Evolutionary conservation across 2,329 filamentous ascomycete genomes (phyloP).

Genomic region (Parastagonospora nodorum): DNA sequence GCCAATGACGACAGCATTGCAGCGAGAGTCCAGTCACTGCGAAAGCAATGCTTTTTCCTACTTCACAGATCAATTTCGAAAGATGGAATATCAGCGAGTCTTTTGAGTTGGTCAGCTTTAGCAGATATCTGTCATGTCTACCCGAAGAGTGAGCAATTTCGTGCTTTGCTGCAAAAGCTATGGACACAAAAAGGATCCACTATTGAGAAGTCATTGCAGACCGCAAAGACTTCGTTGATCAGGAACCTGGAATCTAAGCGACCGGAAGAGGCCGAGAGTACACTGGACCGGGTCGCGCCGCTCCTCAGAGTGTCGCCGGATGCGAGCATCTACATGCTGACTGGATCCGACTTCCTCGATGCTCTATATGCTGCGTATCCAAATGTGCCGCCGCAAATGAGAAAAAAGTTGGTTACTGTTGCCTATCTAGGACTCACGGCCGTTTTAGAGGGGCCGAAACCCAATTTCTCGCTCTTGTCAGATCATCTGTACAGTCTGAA

Average conservation of each 20-base stretch:
- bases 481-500: constrained; percentile 86
- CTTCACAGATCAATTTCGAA: constrained; percentile 61
- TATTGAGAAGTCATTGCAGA: constrained; percentile 62
- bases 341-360: constrained; percentile 87
- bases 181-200: constrained; percentile 58
- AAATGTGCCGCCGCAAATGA: constrained; percentile 65
- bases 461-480: constrained; percentile 74
- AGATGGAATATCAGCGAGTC: constrained; percentile 49
- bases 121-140: constrained; percentile 71
- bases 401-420: constrained; percentile 71
- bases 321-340: constrained; percentile 68
- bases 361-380: constrained; percentile 70
- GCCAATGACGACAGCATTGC: constrained; percentile 32
- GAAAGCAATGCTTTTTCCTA: constrained; percentile 69
- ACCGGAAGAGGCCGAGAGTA: constrained; percentile 59
- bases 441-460: constrained; percentile 67
- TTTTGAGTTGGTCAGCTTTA: constrained; percentile 71
- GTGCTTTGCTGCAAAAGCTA: constrained; percentile 54
- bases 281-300: constrained; percentile 65
- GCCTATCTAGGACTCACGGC: constrained; percentile 76
- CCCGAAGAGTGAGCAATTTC: constrained; percentile 64
- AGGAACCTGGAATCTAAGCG: constrained; percentile 67
- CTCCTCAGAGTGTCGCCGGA: constrained; percentile 66
- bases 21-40: constrained; percentile 57
- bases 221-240: constrained; percentile 66